Percentiles rank a stretch among this genome's conserved stretches.
Evolutionary conservation across 345 rosid species (phyloP).

Genomic region (Corymbia maculata): DNA sequence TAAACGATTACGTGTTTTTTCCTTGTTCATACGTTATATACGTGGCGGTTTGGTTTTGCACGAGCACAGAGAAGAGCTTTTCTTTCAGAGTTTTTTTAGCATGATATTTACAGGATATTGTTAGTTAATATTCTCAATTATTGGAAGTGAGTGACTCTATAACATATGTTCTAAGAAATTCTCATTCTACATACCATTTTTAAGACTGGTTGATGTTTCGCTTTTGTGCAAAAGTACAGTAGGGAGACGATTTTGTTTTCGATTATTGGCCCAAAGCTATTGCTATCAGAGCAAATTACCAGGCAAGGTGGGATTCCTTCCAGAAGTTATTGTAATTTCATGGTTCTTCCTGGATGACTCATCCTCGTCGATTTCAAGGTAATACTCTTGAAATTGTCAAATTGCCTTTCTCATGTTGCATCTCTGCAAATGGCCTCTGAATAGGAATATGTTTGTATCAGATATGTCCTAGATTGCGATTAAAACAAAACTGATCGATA

Average conservation of each 20-base stretch:
- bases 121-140: neutral
- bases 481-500: neutral
- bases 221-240: neutral
- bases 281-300: neutral
- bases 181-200: neutral
- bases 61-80: neutral
- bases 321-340: neutral
- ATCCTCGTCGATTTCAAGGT: neutral
- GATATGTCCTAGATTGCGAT: neutral
- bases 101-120: conserved; percentile 1
- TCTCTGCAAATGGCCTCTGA: neutral
- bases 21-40: neutral
- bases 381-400: neutral
- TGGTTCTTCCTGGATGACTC: neutral
- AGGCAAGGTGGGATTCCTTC: neutral
- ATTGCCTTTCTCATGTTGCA: neutral
- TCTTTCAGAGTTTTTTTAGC: conserved; percentile 26
- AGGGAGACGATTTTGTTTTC: neutral
- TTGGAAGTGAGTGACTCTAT: conserved; percentile 22
- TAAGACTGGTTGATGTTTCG: neutral
- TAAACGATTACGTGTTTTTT: neutral
- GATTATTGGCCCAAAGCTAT: neutral
- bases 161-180: conserved; percentile 1
- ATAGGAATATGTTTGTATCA: neutral
- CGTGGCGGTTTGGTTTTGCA: neutral